Conservation (phyloP, 345 rosid genomes). For the Stellera chamaejasme region DNA sequence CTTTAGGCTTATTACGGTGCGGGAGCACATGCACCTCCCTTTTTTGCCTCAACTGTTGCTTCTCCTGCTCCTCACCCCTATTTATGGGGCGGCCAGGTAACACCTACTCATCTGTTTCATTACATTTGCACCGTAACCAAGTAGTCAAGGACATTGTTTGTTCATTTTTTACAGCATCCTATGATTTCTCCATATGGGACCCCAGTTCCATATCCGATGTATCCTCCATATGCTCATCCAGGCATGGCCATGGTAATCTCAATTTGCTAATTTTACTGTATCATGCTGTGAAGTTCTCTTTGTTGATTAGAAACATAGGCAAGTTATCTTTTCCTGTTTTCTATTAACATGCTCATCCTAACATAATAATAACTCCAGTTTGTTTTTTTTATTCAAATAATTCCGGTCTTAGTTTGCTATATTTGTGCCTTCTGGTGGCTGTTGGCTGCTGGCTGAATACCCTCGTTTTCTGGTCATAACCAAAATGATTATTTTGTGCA, state of each 20-base stretch:
- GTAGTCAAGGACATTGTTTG: constrained; percentile 2
- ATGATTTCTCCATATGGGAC: constrained; percentile 87
- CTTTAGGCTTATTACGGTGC: constrained; percentile 85
- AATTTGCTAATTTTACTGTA: neutral
- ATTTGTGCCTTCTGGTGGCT: neutral
- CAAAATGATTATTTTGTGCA: too few relatives aligned
- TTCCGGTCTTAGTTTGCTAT: too few relatives aligned
- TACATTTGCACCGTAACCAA: neutral
- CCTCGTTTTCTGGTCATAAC: too few relatives aligned
- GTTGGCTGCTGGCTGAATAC: neutral
- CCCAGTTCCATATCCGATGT: constrained; percentile 87
- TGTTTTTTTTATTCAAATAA: too few relatives aligned
- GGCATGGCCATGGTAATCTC: constrained; percentile 58
- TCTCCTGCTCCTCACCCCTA: constrained; percentile 88
- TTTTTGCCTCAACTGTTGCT: constrained; percentile 78
- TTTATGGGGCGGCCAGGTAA: constrained; percentile 90
- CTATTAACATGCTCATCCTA: neutral
- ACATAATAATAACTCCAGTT: too few relatives aligned
- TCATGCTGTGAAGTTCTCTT: neutral
- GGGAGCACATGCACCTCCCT: constrained; percentile 79
- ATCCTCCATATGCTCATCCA: constrained; percentile 92
- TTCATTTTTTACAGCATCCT: constrained; percentile 56
- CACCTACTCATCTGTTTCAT: constrained; percentile 6
- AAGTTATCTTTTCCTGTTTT: constrained; percentile 1
- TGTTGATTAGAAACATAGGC: neutral